Evolutionary conservation across 2,329 filamentous ascomycete genomes (phyloP).

Genomic region (Chrysoporthe deuterocubensis): DNA sequence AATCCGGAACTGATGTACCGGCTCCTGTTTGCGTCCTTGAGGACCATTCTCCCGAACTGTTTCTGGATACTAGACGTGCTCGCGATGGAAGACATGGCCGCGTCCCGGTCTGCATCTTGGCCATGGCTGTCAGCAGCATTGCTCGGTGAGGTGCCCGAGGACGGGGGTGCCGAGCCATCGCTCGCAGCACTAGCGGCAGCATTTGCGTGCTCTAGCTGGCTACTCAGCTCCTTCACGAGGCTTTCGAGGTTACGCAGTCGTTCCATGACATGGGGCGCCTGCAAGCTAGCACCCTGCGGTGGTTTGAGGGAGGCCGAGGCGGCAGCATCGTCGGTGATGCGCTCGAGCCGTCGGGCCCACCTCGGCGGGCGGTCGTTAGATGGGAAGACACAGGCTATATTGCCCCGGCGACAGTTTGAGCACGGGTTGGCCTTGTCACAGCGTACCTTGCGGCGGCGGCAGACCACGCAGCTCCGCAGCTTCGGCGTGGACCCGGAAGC

Average conservation of each 20-base stretch:
- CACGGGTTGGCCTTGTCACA: conserved; percentile 62
- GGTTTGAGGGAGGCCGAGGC: conserved; percentile 29
- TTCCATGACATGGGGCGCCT: conserved; percentile 49
- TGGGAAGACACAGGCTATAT: conserved; percentile 56
- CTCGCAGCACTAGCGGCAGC: conserved; percentile 33
- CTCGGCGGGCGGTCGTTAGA: conserved; percentile 54
- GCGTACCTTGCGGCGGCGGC: conserved; percentile 59
- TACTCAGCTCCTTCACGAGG: conserved; percentile 54
- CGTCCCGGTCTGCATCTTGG: conserved; percentile 28
- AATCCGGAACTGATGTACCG: conserved; percentile 58
- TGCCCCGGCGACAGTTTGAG: conserved; percentile 58
- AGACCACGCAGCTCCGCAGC: conserved; percentile 54
- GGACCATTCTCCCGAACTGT: conserved; percentile 52
- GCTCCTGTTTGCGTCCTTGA: conserved; percentile 47
- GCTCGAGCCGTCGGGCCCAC: conserved; percentile 58
- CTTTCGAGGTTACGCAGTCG: conserved; percentile 53
- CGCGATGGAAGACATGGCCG: conserved; percentile 14
- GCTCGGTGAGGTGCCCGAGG: conserved; percentile 35
- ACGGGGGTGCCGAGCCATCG: conserved; percentile 35
- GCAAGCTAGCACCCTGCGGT: conserved; percentile 34
- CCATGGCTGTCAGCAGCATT: conserved; percentile 33
- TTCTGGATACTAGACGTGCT: conserved; percentile 38
- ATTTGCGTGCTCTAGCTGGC: conserved; percentile 50
- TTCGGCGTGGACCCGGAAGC: conserved; percentile 35
- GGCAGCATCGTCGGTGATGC: conserved; percentile 37